Evolutionary conservation across 257 asterid genomes (phyloP).

Genomic region (Fraxinus excelsior): DNA sequence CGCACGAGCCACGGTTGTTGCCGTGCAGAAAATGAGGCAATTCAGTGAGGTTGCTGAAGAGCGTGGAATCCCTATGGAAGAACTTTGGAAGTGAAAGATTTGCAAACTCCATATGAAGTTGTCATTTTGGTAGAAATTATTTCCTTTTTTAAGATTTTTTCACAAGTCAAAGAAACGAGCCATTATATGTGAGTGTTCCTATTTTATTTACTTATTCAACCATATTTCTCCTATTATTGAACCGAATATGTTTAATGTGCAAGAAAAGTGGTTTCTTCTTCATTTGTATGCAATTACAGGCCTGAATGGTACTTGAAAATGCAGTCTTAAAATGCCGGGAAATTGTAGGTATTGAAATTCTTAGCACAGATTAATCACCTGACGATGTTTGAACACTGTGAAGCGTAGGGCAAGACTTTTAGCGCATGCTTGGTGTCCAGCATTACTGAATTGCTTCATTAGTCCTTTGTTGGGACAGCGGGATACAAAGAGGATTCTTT

Average conservation of each 20-base stretch:
- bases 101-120: neutral
- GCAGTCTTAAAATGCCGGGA: too few relatives aligned
- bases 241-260: neutral
- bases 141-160: neutral
- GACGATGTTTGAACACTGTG: too few relatives aligned
- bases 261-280: neutral
- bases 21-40: constrained; percentile 82
- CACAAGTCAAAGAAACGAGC: neutral
- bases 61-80: constrained; percentile 98
- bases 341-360: too few relatives aligned
- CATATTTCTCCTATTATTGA: neutral
- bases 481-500: too few relatives aligned
- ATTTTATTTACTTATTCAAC: neutral
- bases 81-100: constrained; percentile 76
- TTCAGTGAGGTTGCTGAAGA: constrained; percentile 82
- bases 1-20: constrained; percentile 90
- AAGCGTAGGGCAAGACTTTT: too few relatives aligned
- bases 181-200: neutral
- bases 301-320: too few relatives aligned
- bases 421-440: too few relatives aligned
- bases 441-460: too few relatives aligned
- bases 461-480: too few relatives aligned
- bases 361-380: too few relatives aligned
- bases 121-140: constrained; percentile 22
- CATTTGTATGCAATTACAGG: neutral